Conservation (phyloP, 192 early-diverging fungal genomes). For the Backusella luteola region DNA sequence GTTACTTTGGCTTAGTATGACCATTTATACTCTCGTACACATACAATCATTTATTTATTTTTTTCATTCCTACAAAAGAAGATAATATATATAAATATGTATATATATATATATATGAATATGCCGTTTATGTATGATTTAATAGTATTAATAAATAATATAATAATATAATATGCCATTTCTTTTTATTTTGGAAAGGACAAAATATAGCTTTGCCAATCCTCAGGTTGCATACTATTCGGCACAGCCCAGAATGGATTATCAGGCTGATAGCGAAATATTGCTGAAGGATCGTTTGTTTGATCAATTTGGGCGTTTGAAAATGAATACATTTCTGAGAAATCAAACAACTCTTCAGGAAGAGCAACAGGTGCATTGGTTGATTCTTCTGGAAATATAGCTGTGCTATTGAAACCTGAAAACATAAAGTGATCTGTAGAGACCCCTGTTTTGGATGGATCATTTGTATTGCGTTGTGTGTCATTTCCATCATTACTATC, state of each 20-base stretch:
- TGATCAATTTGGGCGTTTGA: background rate
- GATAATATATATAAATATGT: background rate
- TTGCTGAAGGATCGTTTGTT: background rate
- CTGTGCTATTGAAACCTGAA: background rate
- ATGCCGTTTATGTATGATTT: background rate
- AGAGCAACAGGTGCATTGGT: background rate
- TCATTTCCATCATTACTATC: background rate
- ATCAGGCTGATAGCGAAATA: background rate
- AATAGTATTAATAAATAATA: conserved; percentile 3
- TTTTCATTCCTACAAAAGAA: background rate
- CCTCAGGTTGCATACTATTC: background rate
- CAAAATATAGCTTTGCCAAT: background rate
- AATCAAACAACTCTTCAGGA: background rate
- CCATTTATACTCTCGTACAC: no score
- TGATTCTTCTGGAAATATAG: background rate
- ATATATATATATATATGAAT: background rate
- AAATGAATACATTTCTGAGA: background rate
- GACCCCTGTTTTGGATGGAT: background rate
- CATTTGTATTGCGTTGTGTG: background rate
- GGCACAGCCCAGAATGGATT: conserved; percentile 11
- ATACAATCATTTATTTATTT: background rate
- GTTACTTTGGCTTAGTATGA: conserved; percentile 13
- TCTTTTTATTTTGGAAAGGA: background rate
- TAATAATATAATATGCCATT: background rate
- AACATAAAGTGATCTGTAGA: background rate